Percentiles rank a stretch among this genome's conserved stretches.
Evolutionary conservation across 2,329 filamentous ascomycete species (phyloP).

Genomic region (Fusarium sp.): DNA sequence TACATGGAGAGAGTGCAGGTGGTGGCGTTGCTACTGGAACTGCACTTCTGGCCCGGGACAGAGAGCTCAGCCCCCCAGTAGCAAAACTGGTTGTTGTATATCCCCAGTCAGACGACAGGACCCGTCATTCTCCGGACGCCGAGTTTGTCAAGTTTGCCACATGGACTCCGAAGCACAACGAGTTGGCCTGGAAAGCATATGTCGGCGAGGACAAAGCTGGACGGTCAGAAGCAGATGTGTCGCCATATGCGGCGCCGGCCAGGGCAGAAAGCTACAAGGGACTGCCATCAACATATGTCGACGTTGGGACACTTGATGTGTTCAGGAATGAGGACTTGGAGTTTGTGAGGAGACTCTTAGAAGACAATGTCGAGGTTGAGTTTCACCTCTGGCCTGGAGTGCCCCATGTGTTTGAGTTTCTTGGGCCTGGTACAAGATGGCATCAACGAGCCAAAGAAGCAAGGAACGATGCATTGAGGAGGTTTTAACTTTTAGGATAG

Average conservation of each 20-base stretch:
- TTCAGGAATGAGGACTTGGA: slow-evolving; percentile 40
- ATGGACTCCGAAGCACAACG: slow-evolving; percentile 27
- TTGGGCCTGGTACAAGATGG: slow-evolving; percentile 36
- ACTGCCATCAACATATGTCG: slow-evolving; percentile 37
- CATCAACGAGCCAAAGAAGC: slow-evolving; percentile 24
- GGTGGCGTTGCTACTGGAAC: slow-evolving; percentile 29
- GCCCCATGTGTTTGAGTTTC: slow-evolving; percentile 41
- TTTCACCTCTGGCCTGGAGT: slow-evolving; percentile 45
- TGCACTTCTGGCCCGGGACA: slow-evolving; percentile 37
- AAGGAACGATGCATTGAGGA: slow-evolving; percentile 27
- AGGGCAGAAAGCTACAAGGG: slow-evolving; percentile 31
- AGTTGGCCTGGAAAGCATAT: slow-evolving; percentile 37
- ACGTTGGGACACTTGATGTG: slow-evolving; percentile 40
- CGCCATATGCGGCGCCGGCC: slow-evolving; percentile 39
- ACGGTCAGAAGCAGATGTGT: slow-evolving; percentile 20
- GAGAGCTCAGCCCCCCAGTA: slow-evolving; percentile 26
- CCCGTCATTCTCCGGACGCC: neutral
- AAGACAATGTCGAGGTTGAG: slow-evolving; percentile 43
- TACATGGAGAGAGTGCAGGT: slow-evolving; percentile 41
- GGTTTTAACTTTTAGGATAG: slow-evolving; percentile 9
- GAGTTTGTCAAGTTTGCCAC: slow-evolving; percentile 28
- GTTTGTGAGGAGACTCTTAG: slow-evolving; percentile 39
- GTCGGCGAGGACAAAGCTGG: slow-evolving; percentile 41
- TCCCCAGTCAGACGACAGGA: slow-evolving; percentile 42
- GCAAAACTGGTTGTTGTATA: slow-evolving; percentile 40